Conservation (phyloP, 495 filamentous ascomycete species). For the Xylaria intraflava region DNA sequence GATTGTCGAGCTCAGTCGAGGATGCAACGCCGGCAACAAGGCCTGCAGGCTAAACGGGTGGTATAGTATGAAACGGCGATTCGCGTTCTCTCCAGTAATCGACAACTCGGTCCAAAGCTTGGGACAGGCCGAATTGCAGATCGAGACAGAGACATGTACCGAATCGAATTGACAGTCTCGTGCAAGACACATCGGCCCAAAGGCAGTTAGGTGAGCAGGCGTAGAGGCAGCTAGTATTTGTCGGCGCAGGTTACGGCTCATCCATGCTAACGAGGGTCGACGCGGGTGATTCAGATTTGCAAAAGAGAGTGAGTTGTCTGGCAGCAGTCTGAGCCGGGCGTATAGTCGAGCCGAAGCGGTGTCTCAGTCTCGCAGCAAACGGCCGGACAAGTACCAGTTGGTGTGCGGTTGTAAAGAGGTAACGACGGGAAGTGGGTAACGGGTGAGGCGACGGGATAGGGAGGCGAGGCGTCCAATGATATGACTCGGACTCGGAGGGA, state of each 20-base stretch:
- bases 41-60: not conserved
- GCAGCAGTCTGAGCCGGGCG: not conserved
- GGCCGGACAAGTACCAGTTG: not conserved
- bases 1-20: not conserved
- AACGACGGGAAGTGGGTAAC: not conserved
- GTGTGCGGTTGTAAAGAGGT: not conserved
- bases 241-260: slow-evolving; percentile 4
- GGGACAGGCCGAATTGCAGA: not conserved
- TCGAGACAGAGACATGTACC: not conserved
- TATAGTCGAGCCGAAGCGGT: not conserved
- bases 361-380: slow-evolving; percentile 8
- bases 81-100: not conserved
- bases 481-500: not conserved
- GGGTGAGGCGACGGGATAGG: not conserved
- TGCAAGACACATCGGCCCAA: not conserved
- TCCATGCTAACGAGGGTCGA: slow-evolving; percentile 7
- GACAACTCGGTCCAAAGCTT: not conserved
- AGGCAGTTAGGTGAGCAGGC: not conserved
- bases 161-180: not conserved
- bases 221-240: not conserved
- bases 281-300: not conserved
- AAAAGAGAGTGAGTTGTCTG: not conserved
- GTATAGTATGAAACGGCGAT: not conserved
- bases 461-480: not conserved
- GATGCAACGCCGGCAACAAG: not conserved